Evolutionary conservation across 169 alveolate genomes (phyloP).

Genomic region (Eimeria tenella): DNA sequence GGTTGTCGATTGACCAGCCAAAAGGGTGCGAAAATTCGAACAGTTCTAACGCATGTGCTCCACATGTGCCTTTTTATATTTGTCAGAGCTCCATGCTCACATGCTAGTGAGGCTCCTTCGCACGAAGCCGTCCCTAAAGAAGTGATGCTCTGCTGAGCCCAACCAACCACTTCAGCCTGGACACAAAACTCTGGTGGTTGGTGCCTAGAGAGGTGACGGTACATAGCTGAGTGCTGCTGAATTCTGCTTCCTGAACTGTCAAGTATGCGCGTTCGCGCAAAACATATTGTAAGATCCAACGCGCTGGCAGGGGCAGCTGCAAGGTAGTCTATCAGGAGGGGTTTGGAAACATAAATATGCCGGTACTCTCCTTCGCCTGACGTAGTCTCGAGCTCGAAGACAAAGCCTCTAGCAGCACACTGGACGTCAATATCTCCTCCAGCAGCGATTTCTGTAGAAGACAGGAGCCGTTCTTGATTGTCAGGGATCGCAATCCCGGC

Average conservation of each 20-base stretch:
- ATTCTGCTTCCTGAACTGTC: conserved; percentile 42
- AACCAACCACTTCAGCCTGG: conserved; percentile 55
- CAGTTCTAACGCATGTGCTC: conserved; percentile 72
- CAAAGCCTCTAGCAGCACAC: conserved; percentile 48
- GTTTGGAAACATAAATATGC: conserved; percentile 65
- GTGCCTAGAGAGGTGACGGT: conserved; percentile 48
- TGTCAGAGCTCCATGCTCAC: conserved; percentile 20
- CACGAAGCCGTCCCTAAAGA: background rate
- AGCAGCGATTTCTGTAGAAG: conserved; percentile 25
- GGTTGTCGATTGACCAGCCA: conserved; percentile 76
- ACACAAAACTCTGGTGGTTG: conserved; percentile 64
- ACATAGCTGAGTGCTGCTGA: conserved; percentile 52
- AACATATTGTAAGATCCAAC: conserved; percentile 17
- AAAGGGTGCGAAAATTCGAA: conserved; percentile 73
- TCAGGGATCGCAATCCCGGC: background rate
- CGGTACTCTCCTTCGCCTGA: conserved; percentile 41
- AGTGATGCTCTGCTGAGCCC: conserved; percentile 17
- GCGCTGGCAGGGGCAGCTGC: conserved; percentile 49
- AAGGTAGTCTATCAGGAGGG: conserved; percentile 34
- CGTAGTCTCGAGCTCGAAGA: conserved; percentile 66
- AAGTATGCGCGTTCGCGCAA: conserved; percentile 46
- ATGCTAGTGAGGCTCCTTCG: background rate
- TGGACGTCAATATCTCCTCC: conserved; percentile 70
- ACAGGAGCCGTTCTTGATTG: background rate
- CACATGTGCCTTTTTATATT: conserved; percentile 64